Conservation (phyloP, 495 filamentous ascomycete genomes). For the Tuber umbilicatum region DNA sequence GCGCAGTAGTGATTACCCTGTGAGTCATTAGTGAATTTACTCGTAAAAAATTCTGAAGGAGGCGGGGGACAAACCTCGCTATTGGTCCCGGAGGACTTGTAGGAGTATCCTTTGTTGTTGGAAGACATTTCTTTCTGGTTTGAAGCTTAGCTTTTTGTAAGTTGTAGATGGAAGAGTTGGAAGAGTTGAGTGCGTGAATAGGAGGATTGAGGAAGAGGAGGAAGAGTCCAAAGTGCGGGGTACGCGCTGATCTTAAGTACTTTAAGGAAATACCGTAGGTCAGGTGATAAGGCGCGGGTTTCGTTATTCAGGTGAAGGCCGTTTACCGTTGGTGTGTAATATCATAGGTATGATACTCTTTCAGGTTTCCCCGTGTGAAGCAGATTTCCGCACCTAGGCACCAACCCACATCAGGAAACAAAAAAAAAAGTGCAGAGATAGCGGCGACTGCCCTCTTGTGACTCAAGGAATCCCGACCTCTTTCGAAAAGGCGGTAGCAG, state of each 20-base stretch:
- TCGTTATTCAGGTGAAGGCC: neutral
- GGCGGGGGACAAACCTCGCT: slow-evolving; percentile 39
- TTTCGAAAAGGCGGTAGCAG: neutral
- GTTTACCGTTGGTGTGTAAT: neutral
- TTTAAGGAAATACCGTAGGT: neutral
- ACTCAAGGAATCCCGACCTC: neutral
- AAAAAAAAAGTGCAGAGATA: neutral
- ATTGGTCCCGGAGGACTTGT: slow-evolving; percentile 47
- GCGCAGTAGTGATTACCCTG: slow-evolving; percentile 54
- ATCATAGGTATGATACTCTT: neutral
- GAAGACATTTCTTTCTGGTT: slow-evolving; percentile 15
- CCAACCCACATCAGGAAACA: neutral
- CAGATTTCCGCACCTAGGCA: neutral
- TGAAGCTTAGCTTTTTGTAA: neutral
- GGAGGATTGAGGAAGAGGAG: neutral
- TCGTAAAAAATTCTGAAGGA: neutral
- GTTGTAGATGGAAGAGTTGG: neutral
- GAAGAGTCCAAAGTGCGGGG: neutral
- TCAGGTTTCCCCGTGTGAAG: neutral
- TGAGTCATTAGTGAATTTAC: neutral
- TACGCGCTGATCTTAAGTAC: neutral
- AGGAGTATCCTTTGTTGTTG: slow-evolving; percentile 41
- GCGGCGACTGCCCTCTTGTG: neutral
- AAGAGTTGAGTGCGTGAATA: neutral
- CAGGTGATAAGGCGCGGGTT: neutral